Evolutionary conservation across 2,329 filamentous ascomycete genomes (phyloP).

Genomic region (Penicillium polonicum): DNA sequence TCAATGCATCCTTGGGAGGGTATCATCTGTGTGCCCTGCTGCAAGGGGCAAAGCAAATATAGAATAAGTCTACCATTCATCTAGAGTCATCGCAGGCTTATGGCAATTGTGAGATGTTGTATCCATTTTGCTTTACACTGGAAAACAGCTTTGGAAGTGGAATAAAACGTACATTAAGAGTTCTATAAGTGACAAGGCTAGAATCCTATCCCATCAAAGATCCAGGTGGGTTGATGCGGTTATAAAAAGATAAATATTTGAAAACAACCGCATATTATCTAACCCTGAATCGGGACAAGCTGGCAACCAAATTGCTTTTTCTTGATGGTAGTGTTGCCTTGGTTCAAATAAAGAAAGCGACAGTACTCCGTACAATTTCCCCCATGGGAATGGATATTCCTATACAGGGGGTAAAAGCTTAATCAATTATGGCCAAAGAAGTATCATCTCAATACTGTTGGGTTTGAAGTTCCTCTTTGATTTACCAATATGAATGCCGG

Average conservation of each 20-base stretch:
- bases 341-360: background rate
- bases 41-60: constrained; percentile 1
- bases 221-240: background rate
- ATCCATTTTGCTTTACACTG: background rate
- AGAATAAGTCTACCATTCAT: background rate
- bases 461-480: background rate
- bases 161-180: background rate
- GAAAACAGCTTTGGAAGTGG: background rate
- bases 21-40: background rate
- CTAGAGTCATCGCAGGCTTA: background rate
- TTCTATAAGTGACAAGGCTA: background rate
- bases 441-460: background rate
- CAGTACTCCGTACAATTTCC: background rate
- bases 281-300: background rate
- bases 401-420: background rate
- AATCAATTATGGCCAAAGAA: background rate
- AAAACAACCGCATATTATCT: background rate
- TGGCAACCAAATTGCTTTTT: background rate
- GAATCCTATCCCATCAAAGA: background rate
- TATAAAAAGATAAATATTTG: background rate
- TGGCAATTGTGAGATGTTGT: background rate
- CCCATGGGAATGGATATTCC: background rate
- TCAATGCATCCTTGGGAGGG: background rate
- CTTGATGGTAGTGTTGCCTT: background rate
- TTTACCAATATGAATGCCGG: too few species aligned